A percentile compares a stretch with the other conserved stretches of the same genome.
Evolutionary conservation across 2,329 filamentous ascomycete genomes (phyloP).

Genomic region (Aspergillus clavatus): DNA sequence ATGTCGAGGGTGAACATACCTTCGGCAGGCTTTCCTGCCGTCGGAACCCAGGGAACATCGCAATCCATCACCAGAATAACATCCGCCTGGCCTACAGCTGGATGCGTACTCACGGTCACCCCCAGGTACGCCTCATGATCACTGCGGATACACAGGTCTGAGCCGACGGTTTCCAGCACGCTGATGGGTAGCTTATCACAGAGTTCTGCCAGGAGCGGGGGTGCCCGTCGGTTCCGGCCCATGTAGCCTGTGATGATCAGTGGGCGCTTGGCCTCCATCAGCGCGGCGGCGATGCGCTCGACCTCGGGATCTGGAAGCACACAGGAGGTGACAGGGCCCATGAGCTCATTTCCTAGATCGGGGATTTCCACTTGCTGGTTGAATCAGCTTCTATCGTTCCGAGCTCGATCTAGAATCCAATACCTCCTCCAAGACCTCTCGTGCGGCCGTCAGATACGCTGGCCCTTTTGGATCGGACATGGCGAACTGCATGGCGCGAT

Average conservation of each 20-base stretch:
- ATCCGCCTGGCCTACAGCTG: conserved; percentile 68
- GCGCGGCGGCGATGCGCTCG: conserved; percentile 34
- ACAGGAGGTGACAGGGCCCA: conserved; percentile 9
- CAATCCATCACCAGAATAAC: conserved; percentile 79
- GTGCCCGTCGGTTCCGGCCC: conserved; percentile 42
- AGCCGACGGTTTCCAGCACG: conserved; percentile 46
- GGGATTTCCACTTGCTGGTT: neutral
- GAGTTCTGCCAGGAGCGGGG: conserved; percentile 39
- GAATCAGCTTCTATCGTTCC: neutral
- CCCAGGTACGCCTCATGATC: conserved; percentile 56
- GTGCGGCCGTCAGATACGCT: conserved; percentile 69
- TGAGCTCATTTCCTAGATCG: conserved; percentile 9
- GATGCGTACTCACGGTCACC: conserved; percentile 66
- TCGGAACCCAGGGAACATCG: conserved; percentile 87
- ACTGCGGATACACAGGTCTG: conserved; percentile 43
- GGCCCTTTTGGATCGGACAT: conserved; percentile 69
- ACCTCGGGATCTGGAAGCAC: conserved; percentile 23
- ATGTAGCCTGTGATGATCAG: conserved; percentile 47
- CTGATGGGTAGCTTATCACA: conserved; percentile 44
- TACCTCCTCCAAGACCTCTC: conserved; percentile 79
- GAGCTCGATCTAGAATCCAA: conserved; percentile 36
- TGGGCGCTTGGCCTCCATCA: conserved; percentile 43
- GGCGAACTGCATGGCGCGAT: conserved; percentile 74
- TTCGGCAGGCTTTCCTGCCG: conserved; percentile 54
- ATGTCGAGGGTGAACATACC: conserved; percentile 12